Percentiles rank a stretch among this genome's conserved stretches.
phyloP scores from a whole-genome alignment of 164 flowering plant species.

The Vitis rupestris region DNA sequence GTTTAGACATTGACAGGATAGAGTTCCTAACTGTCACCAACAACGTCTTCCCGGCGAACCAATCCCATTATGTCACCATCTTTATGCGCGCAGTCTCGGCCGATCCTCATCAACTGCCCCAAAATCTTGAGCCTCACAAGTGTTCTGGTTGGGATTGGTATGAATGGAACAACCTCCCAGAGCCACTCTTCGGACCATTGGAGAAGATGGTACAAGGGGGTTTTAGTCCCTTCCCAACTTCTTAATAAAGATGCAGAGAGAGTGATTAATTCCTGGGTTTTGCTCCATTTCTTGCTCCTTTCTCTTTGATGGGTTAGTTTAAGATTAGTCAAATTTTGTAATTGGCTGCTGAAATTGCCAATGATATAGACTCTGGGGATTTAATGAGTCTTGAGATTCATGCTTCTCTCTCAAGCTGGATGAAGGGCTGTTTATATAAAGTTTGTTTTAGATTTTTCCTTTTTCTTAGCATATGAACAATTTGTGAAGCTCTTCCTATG shows the following conservation, averaged over 20 bases:
- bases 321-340: too few species aligned
- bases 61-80: constrained; percentile 50
- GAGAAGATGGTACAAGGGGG: constrained; percentile 44
- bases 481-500: too few species aligned
- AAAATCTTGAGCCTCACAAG: constrained; percentile 69
- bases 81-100: constrained; percentile 43
- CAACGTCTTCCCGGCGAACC: constrained; percentile 39
- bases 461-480: too few species aligned
- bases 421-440: too few species aligned
- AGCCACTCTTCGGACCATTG: constrained; percentile 63
- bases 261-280: not conserved
- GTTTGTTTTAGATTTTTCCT: too few species aligned
- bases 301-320: too few species aligned
- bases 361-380: too few species aligned
- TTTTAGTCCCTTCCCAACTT: constrained; percentile 56
- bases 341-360: too few species aligned
- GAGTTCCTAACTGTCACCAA: constrained; percentile 65
- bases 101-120: constrained; percentile 47
- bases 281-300: not conserved
- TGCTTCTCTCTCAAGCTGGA: too few species aligned
- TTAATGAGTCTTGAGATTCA: too few species aligned
- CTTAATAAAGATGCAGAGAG: not conserved
- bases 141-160: constrained; percentile 96
- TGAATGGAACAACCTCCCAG: constrained; percentile 66
- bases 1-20: constrained; percentile 50